Conservation (phyloP, 768 basidiomycete species). For the Mycena latifolia region DNA sequence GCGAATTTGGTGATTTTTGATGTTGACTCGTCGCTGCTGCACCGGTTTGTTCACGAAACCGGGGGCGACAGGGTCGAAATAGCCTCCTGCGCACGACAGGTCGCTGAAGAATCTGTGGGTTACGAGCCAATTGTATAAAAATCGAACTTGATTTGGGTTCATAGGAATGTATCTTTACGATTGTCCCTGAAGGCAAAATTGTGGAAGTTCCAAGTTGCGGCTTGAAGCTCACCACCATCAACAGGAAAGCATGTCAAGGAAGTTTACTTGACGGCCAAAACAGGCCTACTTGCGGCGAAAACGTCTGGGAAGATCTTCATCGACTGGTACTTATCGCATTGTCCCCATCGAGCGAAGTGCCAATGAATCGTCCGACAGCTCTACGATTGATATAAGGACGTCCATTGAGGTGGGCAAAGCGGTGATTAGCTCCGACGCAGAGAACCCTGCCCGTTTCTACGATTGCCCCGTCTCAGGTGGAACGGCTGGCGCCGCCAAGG, state of each 20-base stretch:
- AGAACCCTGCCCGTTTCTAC: slow-evolving; percentile 44
- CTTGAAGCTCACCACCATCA: not conserved
- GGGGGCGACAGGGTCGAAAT: slow-evolving; percentile 36
- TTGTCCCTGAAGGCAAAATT: slow-evolving; percentile 54
- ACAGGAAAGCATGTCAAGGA: slow-evolving; percentile 52
- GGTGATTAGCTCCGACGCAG: slow-evolving; percentile 38
- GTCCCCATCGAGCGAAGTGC: not conserved
- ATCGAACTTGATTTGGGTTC: not conserved
- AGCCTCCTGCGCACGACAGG: slow-evolving; percentile 47
- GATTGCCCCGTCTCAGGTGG: slow-evolving; percentile 60
- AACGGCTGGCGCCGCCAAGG: slow-evolving; percentile 53
- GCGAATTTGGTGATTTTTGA: slow-evolving; percentile 50
- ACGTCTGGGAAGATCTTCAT: slow-evolving; percentile 55
- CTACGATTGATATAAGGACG: slow-evolving; percentile 57
- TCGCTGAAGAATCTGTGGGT: slow-evolving; percentile 52
- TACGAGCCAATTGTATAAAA: too few relatives aligned
- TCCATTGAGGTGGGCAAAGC: slow-evolving; percentile 48
- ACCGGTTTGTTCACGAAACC: slow-evolving; percentile 43
- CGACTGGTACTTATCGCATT: slow-evolving; percentile 48
- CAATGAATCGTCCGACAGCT: slow-evolving; percentile 41
- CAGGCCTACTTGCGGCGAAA: slow-evolving; percentile 51
- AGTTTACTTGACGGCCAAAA: slow-evolving; percentile 50
- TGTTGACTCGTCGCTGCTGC: slow-evolving; percentile 42
- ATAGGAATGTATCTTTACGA: slow-evolving; percentile 54
- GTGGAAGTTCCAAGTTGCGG: not conserved